phyloP scores from a whole-genome alignment of 2,329 filamentous ascomycete genomes.

The Gaeumannomyces sp. region DNA sequence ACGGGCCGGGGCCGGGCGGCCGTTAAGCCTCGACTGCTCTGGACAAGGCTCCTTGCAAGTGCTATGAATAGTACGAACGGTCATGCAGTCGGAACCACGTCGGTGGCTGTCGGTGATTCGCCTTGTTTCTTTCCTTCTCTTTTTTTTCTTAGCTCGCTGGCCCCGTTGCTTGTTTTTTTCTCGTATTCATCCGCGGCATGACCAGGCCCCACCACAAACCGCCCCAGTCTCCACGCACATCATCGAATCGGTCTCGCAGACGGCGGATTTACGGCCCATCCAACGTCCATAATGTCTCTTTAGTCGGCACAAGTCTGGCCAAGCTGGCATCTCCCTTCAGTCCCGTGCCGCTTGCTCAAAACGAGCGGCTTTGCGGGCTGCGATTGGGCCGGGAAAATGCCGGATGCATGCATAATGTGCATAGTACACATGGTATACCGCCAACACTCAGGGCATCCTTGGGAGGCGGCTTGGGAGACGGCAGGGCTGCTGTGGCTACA shows the following conservation, averaged over 20 bases:
- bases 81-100: neutral
- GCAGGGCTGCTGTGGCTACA: no score
- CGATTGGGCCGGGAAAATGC: neutral
- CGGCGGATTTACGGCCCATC: neutral
- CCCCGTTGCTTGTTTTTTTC: neutral
- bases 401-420: no score
- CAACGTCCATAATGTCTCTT: neutral
- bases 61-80: neutral
- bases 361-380: no score
- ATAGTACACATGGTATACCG: no score
- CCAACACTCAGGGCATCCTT: no score
- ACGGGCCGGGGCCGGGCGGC: no score
- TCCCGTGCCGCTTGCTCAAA: no score
- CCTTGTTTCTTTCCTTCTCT: neutral
- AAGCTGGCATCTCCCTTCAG: neutral
- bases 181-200: neutral
- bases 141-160: no score
- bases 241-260: neutral
- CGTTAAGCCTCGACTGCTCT: no score
- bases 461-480: no score
- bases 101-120: no score
- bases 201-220: neutral
- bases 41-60: neutral
- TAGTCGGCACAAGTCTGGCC: neutral
- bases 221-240: neutral